Evolutionary conservation across 1,284 basidiomycete species (phyloP).

Genomic region (Pyrrhoderma lamaoense): DNA sequence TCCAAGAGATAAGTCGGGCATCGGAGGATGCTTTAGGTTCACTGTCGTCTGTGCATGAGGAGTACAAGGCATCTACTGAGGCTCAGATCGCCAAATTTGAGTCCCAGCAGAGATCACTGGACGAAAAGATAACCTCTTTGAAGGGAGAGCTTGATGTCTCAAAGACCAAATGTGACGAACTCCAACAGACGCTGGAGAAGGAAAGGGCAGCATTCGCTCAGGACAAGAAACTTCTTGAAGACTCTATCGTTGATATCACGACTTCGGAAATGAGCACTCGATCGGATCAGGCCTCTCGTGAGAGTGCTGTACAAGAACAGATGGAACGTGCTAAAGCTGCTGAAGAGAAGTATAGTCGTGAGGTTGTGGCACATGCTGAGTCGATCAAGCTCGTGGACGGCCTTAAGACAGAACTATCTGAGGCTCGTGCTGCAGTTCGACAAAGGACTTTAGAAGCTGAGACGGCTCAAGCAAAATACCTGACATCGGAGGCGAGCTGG

Average conservation of each 20-base stretch:
- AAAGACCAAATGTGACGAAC: conserved; percentile 44
- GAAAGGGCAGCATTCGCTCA: conserved; percentile 63
- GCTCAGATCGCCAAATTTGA: conserved; percentile 56
- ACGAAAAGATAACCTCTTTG: conserved; percentile 51
- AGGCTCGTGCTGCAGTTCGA: conserved; percentile 43
- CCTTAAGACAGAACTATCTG: conserved; percentile 56
- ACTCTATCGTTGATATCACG: conserved; percentile 68
- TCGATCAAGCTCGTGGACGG: conserved; percentile 65
- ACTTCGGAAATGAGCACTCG: conserved; percentile 61
- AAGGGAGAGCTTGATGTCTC: conserved; percentile 52
- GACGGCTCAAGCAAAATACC: conserved; percentile 67
- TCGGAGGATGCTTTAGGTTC: conserved; percentile 71
- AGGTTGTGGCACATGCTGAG: conserved; percentile 79
- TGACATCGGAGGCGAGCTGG: conserved; percentile 72
- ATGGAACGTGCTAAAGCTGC: conserved; percentile 73
- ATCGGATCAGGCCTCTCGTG: conserved; percentile 53
- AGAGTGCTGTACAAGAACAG: conserved; percentile 56
- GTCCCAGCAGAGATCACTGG: conserved; percentile 60
- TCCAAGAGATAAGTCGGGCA: conserved; percentile 76
- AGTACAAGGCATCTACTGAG: conserved; percentile 68
- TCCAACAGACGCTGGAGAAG: conserved; percentile 56
- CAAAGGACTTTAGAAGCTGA: conserved; percentile 56
- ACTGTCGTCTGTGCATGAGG: conserved; percentile 68
- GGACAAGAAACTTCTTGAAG: conserved; percentile 77
- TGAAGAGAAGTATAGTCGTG: conserved; percentile 73